A percentile compares a stretch with the other conserved stretches of the same genome.
These are phyloP conservation scores for Pythium dissotocum DNA, from an alignment of 352 stramenopile species.

Conservation along the genomic window DNA sequence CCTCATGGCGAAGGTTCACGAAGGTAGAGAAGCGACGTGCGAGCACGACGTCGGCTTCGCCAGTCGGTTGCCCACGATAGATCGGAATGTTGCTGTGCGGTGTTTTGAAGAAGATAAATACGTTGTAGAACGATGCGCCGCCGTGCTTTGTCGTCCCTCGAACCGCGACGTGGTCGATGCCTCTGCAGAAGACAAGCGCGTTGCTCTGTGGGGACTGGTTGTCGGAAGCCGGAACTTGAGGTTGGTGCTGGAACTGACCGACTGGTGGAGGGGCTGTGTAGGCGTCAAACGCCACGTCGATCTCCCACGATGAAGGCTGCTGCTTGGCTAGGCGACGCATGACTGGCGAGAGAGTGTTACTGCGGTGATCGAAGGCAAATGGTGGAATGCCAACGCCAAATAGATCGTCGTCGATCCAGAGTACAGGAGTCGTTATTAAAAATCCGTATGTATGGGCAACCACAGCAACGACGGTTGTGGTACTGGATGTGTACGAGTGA, in stretches of 20 bases:
- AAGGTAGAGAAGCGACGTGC: conserved; percentile 17
- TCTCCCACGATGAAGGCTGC: no score
- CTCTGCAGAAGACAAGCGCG: conserved; percentile 34
- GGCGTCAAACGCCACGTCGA: neutral
- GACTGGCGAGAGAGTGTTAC: no score
- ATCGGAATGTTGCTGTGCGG: conserved; percentile 24
- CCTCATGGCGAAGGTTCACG: conserved; percentile 20
- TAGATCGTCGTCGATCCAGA: no score
- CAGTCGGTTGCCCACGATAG: no score
- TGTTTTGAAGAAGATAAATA: conserved; percentile 50
- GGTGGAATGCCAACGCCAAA: no score
- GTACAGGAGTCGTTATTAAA: no score
- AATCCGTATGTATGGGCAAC: no score
- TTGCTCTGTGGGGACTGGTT: conserved; percentile 4
- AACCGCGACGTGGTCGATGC: conserved; percentile 54
- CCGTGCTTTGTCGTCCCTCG: conserved; percentile 44
- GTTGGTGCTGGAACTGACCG: no score
- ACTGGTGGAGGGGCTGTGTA: neutral
- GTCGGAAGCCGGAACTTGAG: neutral
- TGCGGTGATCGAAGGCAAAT: no score
- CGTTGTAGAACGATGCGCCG: conserved; percentile 44
- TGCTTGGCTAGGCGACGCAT: no score
- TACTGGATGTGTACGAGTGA: no score
- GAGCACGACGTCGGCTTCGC: neutral
- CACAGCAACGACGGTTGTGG: no score